Evolutionary conservation across 768 basidiomycete species (phyloP).

Genomic region (Boletus pseudopeckii): DNA sequence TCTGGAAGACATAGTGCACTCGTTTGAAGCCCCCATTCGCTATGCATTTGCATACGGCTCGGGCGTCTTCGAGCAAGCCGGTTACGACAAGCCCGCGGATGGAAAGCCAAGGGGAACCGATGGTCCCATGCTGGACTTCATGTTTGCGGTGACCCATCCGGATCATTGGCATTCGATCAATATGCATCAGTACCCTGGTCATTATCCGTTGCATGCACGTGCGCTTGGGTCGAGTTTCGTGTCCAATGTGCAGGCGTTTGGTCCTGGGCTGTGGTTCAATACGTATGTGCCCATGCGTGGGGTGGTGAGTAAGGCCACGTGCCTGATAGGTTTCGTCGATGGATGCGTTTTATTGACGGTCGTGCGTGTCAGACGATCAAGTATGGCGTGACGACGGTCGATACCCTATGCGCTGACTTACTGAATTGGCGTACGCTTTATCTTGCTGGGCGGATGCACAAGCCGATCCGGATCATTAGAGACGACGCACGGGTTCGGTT

Average conservation of each 20-base stretch:
- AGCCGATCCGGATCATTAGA: constrained; percentile 89
- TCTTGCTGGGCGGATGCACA: constrained; percentile 95
- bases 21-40: constrained; percentile 87
- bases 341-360: not conserved
- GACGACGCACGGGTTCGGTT: constrained; percentile 90
- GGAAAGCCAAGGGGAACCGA: constrained; percentile 31
- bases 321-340: not conserved
- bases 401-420: constrained; percentile 84
- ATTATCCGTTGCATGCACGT: constrained; percentile 91
- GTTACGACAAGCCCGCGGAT: constrained; percentile 47
- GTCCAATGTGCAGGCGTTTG: constrained; percentile 67
- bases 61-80: constrained; percentile 92
- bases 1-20: constrained; percentile 72
- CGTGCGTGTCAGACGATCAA: constrained; percentile 69
- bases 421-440: constrained; percentile 93
- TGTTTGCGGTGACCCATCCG: constrained; percentile 93
- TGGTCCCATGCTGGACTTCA: constrained; percentile 89
- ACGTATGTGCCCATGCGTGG: constrained; percentile 81
- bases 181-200: constrained; percentile 84
- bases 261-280: constrained; percentile 96
- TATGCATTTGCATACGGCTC: constrained; percentile 98
- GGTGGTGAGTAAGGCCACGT: constrained; percentile 55
- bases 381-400: constrained; percentile 92
- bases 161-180: constrained; percentile 95
- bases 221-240: constrained; percentile 79